phyloP scores from a whole-genome alignment of 2,329 filamentous ascomycete species.

The Arthroderma sp. region DNA sequence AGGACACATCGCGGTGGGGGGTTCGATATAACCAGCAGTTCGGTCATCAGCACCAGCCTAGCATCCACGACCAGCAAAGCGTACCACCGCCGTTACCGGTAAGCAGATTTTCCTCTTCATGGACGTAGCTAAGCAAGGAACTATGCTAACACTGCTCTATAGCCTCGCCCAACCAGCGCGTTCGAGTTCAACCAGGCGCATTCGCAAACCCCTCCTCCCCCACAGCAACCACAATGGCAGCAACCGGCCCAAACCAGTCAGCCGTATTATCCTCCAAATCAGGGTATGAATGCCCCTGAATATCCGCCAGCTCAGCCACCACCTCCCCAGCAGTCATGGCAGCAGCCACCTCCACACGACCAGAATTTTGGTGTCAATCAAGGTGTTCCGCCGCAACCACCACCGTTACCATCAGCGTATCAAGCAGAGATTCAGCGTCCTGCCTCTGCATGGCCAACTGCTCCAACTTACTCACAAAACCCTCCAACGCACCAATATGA shows the following conservation, averaged over 20 bases:
- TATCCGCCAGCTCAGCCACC: slow-evolving; percentile 12
- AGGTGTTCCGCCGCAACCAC: slow-evolving; percentile 29
- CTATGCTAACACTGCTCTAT: slow-evolving; percentile 4
- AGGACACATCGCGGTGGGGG: slow-evolving; percentile 33
- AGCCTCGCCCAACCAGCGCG: slow-evolving; percentile 30
- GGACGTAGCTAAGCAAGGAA: not conserved
- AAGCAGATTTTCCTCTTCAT: slow-evolving; percentile 8
- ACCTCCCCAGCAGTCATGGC: slow-evolving; percentile 11
- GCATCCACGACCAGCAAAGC: slow-evolving; percentile 13
- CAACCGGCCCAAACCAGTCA: slow-evolving; percentile 8
- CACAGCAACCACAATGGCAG: slow-evolving; percentile 1
- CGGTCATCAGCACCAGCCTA: slow-evolving; percentile 11
- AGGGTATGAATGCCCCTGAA: not conserved
- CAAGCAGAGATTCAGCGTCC: slow-evolving; percentile 23
- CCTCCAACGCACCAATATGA: slow-evolving; percentile 25
- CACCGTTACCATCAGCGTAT: slow-evolving; percentile 32
- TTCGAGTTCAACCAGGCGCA: slow-evolving; percentile 18
- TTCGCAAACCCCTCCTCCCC: slow-evolving; percentile 14
- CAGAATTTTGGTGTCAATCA: slow-evolving; percentile 16
- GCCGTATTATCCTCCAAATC: slow-evolving; percentile 13
- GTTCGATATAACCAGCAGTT: slow-evolving; percentile 29
- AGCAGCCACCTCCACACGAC: slow-evolving; percentile 16
- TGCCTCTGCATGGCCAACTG: slow-evolving; percentile 10
- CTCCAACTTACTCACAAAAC: slow-evolving; percentile 22
- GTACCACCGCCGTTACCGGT: slow-evolving; percentile 30